phyloP scores from a whole-genome alignment of 495 filamentous ascomycete genomes.

The Xylaria grammica region DNA sequence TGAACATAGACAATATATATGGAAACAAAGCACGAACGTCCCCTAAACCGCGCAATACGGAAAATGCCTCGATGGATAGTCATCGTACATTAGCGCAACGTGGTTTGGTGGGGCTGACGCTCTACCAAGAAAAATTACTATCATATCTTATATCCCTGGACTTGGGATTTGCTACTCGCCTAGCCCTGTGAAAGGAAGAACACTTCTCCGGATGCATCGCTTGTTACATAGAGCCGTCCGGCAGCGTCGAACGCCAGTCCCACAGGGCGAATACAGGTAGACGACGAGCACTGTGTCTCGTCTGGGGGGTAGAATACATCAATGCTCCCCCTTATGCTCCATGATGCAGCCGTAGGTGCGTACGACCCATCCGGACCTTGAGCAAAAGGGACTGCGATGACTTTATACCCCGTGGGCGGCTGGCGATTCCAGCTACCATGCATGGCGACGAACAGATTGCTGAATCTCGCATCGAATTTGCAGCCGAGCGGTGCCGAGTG shows the following conservation, averaged over 20 bases:
- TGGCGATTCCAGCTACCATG: conserved; percentile 61
- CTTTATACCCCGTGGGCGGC: conserved; percentile 60
- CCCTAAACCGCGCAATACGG: not conserved
- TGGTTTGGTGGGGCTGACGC: too few species aligned
- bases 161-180: not conserved
- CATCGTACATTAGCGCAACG: not conserved
- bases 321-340: conserved; percentile 47
- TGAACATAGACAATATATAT: too few species aligned
- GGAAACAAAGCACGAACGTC: too few species aligned
- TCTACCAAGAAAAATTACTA: too few species aligned
- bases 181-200: conserved; percentile 50
- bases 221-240: conserved; percentile 60
- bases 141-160: not conserved
- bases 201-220: conserved; percentile 63
- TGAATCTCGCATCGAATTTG: conserved; percentile 48
- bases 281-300: conserved; percentile 38
- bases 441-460: conserved; percentile 45
- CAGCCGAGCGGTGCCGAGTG: conserved; percentile 68
- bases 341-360: conserved; percentile 43
- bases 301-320: conserved; percentile 60
- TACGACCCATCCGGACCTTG: conserved; percentile 36
- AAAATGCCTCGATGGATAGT: not conserved
- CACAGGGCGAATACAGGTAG: conserved; percentile 60
- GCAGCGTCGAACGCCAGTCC: conserved; percentile 56
- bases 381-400: conserved; percentile 52